Base-by-base conservation (phyloP, 306 rosid genomes). In the Psophocarpus tetragonolobus region DNA sequence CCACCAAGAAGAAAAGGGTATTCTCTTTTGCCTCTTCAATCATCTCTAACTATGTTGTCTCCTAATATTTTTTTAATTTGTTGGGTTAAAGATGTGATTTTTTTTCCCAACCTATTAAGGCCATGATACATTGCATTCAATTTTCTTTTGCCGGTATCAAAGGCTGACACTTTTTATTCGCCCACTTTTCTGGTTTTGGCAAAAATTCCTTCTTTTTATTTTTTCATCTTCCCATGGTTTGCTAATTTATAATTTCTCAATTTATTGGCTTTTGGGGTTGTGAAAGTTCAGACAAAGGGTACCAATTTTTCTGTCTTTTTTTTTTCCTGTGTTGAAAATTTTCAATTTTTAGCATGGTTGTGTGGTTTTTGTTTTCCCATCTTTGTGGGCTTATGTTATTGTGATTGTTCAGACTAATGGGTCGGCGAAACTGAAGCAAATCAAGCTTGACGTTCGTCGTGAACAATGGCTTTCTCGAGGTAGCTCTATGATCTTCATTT, bases 381-480 rank as follows among this genome's bases (percentile, higher is more conserved):
- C 26, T 36, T 71, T 23, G 3, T 61, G 65, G 53, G 29, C 29
- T 77, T 41, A 53, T 71, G 39, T 1, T 4, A 5, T 45, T 77
- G 71, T 63, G 82, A 64, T 36, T 68, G 36, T 36, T 45, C 83
- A 88, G 92, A 63, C 81, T 23, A 86, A 85, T 75, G 73, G 89
- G 78, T 47, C 84, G 26, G 91, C 89, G 8, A 89, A 87, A 85
- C 48, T 89, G 91, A 89, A 87, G 87, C 93, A 85, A 82, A 83
- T 84, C 75, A 89, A 89, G 87, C 87, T 87, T 82, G 93, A 89
- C 44, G 93, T 87, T 85, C 83, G 91, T 73, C 90, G 89, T 2
- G 89, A 89, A 42, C 93, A 89, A 80, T 89, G 91, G 89, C 93
- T 89, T 73, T 87, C 91, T 69, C 83, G 84, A 81, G 89, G 93